A percentile compares a stretch with the other conserved stretches of the same genome.
These are phyloP conservation scores for Cladorrhinum sp. DNA, from an alignment of 2,329 filamentous ascomycete genomes.

Conservation along the genomic window DNA sequence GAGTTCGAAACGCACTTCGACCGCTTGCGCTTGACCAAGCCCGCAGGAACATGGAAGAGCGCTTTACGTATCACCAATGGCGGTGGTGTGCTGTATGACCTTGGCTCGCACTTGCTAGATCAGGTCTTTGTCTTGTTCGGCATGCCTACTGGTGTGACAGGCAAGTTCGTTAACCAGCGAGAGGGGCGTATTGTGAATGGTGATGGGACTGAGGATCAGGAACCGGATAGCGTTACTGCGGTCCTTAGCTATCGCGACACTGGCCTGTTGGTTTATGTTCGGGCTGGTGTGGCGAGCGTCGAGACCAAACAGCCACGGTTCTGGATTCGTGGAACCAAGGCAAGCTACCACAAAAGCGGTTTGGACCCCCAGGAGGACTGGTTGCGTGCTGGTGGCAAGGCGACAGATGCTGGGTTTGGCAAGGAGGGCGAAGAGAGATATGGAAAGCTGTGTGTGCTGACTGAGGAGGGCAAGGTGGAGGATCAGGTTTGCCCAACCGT, in stretches of 20 bases:
- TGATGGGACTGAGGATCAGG: slow-evolving; percentile 38
- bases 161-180: slow-evolving; percentile 65
- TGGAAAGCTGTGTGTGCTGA: slow-evolving; percentile 57
- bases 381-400: slow-evolving; percentile 60
- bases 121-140: slow-evolving; percentile 71
- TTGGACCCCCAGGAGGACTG: slow-evolving; percentile 76
- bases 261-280: slow-evolving; percentile 64
- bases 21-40: slow-evolving; percentile 61
- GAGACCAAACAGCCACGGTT: slow-evolving; percentile 69
- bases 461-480: slow-evolving; percentile 48
- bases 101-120: slow-evolving; percentile 74
- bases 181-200: slow-evolving; percentile 38
- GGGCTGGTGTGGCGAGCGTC: slow-evolving; percentile 65
- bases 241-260: slow-evolving; percentile 61
- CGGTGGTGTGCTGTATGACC: slow-evolving; percentile 68
- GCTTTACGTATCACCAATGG: slow-evolving; percentile 56
- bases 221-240: slow-evolving; percentile 59
- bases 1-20: slow-evolving; percentile 83
- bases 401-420: slow-evolving; percentile 62
- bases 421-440: slow-evolving; percentile 57
- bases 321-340: slow-evolving; percentile 73
- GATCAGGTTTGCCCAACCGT: slow-evolving; percentile 55
- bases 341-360: slow-evolving; percentile 68
- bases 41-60: slow-evolving; percentile 65
- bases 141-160: slow-evolving; percentile 63